Base-by-base conservation (phyloP, 2,329 filamentous ascomycete genomes). In the Exophiala lecanii-corni region DNA sequence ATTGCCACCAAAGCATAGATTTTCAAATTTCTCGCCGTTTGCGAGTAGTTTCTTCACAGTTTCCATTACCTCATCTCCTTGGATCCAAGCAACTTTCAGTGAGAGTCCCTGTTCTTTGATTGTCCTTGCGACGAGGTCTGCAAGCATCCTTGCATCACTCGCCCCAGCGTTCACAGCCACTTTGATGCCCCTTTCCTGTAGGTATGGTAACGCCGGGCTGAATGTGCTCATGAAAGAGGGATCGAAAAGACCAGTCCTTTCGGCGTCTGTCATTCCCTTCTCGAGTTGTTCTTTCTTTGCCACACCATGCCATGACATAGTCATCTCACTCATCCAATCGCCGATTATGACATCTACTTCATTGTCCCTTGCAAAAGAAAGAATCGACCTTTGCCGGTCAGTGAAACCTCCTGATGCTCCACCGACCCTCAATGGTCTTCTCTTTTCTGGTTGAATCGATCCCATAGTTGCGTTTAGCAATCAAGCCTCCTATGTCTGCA, bases 121-220 rank as follows among this genome's bases (percentile, higher is more conserved):
- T n/a, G 59, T 57, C 5, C 54, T 62, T 49, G 1, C 35, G 13
- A 57, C 36, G 9, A 52, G 15, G 19, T 50, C 43, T 10, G 51
- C 47, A 19, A 59, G 38, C 12, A 45, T 43, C 33, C 58, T 40
- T 3, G 65, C 67, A 25, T 70, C 67, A 23, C 63, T 55, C 0
- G 66, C 62, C 0, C 66, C 67, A 0, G 66, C 66, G 37, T 70
- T 70, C 1, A 70, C 63, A 0, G 64, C 60, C 0, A 72, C 56
- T 26, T 60, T 62, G 19, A 66, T 61, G 7, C 63, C 61, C 2
- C 54, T 55, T 9, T 54, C 51, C 38, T 65, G 59, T 7, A 72
- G 59, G 37, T 61, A 56, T 4, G 59, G 59, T 4, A 72, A 51
- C 23, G 62, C 60, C 15, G 66, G 61, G 17, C 65, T 56, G 1